Percentiles rank a stretch among this genome's conserved stretches.
These are phyloP conservation scores for Myrmaecium sp. DNA, from an alignment of 2,329 filamentous ascomycete genomes.

Conservation along the genomic window DNA sequence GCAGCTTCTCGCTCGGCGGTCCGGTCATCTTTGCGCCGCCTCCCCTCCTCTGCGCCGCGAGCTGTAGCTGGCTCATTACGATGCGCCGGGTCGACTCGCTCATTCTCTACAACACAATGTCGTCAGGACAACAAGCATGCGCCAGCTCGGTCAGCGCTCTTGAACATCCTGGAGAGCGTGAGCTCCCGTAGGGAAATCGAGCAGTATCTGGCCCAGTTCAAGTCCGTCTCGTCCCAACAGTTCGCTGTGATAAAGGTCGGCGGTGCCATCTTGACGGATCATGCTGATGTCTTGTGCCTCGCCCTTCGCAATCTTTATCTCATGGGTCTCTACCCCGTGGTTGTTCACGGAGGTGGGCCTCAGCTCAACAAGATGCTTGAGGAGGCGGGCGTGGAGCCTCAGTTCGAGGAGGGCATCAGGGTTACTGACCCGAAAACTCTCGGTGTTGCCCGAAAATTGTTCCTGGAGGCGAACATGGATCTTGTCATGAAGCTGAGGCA, in stretches of 20 bases:
- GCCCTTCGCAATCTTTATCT: slow-evolving; percentile 85
- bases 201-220: slow-evolving; percentile 96
- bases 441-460: slow-evolving; percentile 76
- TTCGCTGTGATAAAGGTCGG: slow-evolving; percentile 98
- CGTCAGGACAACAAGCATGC: too few relatives aligned
- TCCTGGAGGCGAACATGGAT: slow-evolving; percentile 89
- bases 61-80: slow-evolving; percentile 1
- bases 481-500: slow-evolving; percentile 71
- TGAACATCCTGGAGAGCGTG: slow-evolving; percentile 86
- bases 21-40: slow-evolving; percentile 5
- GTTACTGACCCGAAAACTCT: slow-evolving; percentile 93
- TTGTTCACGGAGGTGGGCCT: slow-evolving; percentile 87
- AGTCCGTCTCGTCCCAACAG: slow-evolving; percentile 86
- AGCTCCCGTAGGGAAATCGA: slow-evolving; percentile 91
- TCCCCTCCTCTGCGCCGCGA: slow-evolving; percentile 3
- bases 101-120: too few relatives aligned
- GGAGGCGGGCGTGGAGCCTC: slow-evolving; percentile 79
- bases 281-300: slow-evolving; percentile 78
- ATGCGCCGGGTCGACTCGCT: too few relatives aligned
- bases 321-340: slow-evolving; percentile 85
- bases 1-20: slow-evolving; percentile 5
- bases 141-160: slow-evolving; percentile 53
- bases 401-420: slow-evolving; percentile 91
- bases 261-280: slow-evolving; percentile 86
- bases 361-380: slow-evolving; percentile 87